These are phyloP conservation scores for Serendipita vermifera DNA, from an alignment of 768 basidiomycete species.

Conservation along the genomic window DNA sequence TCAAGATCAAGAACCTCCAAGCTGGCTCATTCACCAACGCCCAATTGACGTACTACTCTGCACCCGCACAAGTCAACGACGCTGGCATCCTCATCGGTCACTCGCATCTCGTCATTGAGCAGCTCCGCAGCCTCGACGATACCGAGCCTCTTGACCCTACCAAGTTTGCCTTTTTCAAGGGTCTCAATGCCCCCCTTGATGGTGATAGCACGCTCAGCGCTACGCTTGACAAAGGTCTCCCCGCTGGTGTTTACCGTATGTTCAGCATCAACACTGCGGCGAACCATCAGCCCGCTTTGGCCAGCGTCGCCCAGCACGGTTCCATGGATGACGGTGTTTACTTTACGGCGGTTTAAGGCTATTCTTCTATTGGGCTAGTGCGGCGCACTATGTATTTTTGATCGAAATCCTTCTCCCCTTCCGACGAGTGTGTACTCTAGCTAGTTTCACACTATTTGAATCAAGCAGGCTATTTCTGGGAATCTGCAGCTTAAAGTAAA, in stretches of 20 bases:
- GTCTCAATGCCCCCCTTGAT: conserved; percentile 16
- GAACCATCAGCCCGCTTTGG: conserved; percentile 20
- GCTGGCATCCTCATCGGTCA: conserved; percentile 24
- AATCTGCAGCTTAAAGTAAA: not conserved
- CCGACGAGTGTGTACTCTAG: too few relatives aligned
- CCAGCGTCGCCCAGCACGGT: conserved; percentile 19
- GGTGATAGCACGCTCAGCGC: conserved; percentile 22
- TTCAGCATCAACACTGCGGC: conserved; percentile 17
- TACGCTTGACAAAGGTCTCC: conserved; percentile 23
- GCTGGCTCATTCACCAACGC: conserved; percentile 25
- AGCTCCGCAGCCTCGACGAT: conserved; percentile 19
- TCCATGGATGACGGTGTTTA: conserved; percentile 17
- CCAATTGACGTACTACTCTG: conserved; percentile 19
- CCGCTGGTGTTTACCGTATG: conserved; percentile 21
- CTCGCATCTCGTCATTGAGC: conserved; percentile 25
- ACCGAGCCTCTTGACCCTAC: conserved; percentile 18
- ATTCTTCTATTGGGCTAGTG: too few relatives aligned
- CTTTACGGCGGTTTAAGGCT: not conserved
- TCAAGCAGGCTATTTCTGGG: too few relatives aligned
- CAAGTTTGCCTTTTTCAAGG: conserved; percentile 26
- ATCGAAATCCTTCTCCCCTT: too few relatives aligned
- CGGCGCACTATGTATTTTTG: too few relatives aligned
- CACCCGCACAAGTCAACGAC: conserved; percentile 20
- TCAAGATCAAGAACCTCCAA: conserved; percentile 17
- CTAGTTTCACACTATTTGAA: too few relatives aligned